These are phyloP conservation scores for Barnettozyma botsteinii DNA, from an alignment of 805 yeast species.

Conservation along the genomic window DNA sequence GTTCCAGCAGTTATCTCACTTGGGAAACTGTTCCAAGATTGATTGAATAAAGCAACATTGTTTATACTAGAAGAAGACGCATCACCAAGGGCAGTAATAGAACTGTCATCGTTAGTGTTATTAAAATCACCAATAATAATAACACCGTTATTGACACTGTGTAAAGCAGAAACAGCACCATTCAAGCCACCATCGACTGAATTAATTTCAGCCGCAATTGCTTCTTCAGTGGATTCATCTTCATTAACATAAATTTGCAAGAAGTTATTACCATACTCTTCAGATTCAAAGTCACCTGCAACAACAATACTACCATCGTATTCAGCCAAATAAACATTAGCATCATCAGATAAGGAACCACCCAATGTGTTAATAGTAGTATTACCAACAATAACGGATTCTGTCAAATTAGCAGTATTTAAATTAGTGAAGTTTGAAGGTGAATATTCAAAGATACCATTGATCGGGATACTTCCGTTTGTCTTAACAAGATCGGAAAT, in stretches of 20 bases:
- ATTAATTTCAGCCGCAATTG: conserved; percentile 18
- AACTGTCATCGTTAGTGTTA: conserved; percentile 29
- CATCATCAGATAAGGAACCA: conserved; percentile 32
- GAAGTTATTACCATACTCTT: conserved; percentile 33
- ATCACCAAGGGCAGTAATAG: conserved; percentile 26
- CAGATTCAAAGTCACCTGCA: conserved; percentile 43
- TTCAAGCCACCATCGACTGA: conserved; percentile 34
- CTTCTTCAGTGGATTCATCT: conserved; percentile 14
- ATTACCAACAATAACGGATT: conserved; percentile 35
- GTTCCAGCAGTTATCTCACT: conserved; percentile 17
- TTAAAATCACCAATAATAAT: conserved; percentile 43
- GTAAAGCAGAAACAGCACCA: conserved; percentile 33
- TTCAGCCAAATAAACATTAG: conserved; percentile 33
- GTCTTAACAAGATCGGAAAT: conserved; percentile 35
- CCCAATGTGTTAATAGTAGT: conserved; percentile 36
- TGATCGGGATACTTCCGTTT: conserved; percentile 40
- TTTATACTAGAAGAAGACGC: conserved; percentile 30
- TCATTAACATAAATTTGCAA: conserved; percentile 27
- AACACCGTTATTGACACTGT: conserved; percentile 31
- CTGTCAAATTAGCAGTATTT: conserved; percentile 23
- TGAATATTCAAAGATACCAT: conserved; percentile 82
- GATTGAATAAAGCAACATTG: conserved; percentile 32
- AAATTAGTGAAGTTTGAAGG: conserved; percentile 52
- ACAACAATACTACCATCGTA: conserved; percentile 34
- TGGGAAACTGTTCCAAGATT: conserved; percentile 41